phyloP scores from a whole-genome alignment of 352 stramenopile species.

The Phytophthora megakarya region DNA sequence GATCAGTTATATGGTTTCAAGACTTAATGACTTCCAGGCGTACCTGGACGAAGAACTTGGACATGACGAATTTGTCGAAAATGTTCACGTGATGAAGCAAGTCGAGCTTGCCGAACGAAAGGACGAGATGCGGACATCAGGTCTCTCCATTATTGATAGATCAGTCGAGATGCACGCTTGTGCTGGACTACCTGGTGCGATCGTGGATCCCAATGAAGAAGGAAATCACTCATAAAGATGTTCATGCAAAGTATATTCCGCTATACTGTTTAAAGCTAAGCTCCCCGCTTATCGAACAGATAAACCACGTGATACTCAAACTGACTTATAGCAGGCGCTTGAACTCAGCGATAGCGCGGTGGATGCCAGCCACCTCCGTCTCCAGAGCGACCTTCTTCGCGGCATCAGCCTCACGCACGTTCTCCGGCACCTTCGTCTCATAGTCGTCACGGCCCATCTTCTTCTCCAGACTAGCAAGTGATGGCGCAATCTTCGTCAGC shows the following conservation, averaged over 20 bases:
- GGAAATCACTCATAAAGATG: no score
- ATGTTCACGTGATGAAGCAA: conserved; percentile 3
- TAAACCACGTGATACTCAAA: conserved; percentile 11
- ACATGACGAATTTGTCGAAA: conserved; percentile 7
- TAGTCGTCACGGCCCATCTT: conserved; percentile 87
- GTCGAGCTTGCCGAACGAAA: background rate
- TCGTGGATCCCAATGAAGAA: conserved; percentile 21
- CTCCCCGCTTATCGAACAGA: conserved; percentile 5
- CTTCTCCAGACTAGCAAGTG: conserved; percentile 74
- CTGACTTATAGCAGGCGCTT: conserved; percentile 67
- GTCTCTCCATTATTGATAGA: background rate
- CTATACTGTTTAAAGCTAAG: conserved; percentile 18
- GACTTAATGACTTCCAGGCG: conserved; percentile 44
- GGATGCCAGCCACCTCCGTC: conserved; percentile 83
- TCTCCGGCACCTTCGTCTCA: conserved; percentile 77
- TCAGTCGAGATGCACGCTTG: conserved; percentile 7
- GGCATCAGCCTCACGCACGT: conserved; percentile 75
- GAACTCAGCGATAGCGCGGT: conserved; percentile 78
- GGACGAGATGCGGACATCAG: conserved; percentile 6
- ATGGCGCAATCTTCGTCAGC: conserved; percentile 78
- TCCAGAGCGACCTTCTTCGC: conserved; percentile 79
- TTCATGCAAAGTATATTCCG: conserved; percentile 34
- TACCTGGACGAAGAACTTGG: conserved; percentile 45
- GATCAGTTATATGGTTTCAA: conserved; percentile 39
- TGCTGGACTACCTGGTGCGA: conserved; percentile 27